Evolutionary conservation across 805 yeast genomes (phyloP).

Genomic region (Suhomyces sp.): DNA sequence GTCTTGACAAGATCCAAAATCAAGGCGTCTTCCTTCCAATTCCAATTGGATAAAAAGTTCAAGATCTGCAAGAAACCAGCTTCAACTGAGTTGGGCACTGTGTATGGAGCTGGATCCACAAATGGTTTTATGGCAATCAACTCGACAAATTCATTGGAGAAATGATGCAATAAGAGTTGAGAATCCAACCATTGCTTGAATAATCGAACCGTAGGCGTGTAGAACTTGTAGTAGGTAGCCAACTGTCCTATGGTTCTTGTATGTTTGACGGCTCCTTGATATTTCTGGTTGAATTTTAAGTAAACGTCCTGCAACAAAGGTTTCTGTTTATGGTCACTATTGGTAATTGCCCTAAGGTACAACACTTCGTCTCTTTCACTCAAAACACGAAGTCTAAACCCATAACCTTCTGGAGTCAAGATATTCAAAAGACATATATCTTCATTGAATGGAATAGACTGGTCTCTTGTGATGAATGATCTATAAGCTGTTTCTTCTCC

Average conservation of each 20-base stretch:
- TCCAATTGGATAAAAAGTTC: constrained; percentile 76
- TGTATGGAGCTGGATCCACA: constrained; percentile 83
- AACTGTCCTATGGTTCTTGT: constrained; percentile 73
- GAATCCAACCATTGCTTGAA: constrained; percentile 88
- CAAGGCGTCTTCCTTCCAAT: constrained; percentile 88
- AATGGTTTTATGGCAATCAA: constrained; percentile 79
- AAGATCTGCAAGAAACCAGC: constrained; percentile 78
- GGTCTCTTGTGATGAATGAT: constrained; percentile 63
- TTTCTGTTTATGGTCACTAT: constrained; percentile 55
- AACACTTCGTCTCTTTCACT: constrained; percentile 82
- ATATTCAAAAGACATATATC: constrained; percentile 59
- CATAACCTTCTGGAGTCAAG: constrained; percentile 86
- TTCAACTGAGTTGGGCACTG: constrained; percentile 72
- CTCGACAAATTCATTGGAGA: constrained; percentile 78
- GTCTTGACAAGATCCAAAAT: constrained; percentile 69
- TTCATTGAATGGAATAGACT: constrained; percentile 60
- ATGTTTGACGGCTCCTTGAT: constrained; percentile 70
- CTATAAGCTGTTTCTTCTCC: constrained; percentile 53
- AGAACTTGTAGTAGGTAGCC: constrained; percentile 67
- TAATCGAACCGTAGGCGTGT: constrained; percentile 75
- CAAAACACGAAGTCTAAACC: constrained; percentile 70
- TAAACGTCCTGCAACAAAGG: constrained; percentile 59
- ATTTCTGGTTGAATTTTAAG: constrained; percentile 61
- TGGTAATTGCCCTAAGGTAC: constrained; percentile 67
- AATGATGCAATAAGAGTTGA: constrained; percentile 69